These are phyloP conservation scores for Melanopsichium pennsylvanicum DNA, from an alignment of 1,284 basidiomycete species.

Conservation along the genomic window DNA sequence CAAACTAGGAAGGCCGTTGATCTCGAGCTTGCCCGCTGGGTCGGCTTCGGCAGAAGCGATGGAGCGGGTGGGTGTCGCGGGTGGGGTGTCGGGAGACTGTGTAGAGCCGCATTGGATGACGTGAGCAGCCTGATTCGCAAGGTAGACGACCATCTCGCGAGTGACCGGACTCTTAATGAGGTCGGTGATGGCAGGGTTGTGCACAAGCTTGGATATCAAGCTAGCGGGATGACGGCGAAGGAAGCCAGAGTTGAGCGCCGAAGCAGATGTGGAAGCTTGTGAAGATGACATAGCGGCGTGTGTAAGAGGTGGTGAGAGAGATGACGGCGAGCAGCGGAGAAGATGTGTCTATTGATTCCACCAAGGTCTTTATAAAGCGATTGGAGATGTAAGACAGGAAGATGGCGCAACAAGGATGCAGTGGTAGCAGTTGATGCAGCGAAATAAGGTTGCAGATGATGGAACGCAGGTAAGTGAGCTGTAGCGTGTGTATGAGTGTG, in stretches of 20 bases:
- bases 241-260: conserved; percentile 46
- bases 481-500: too few species aligned
- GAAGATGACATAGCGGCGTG: conserved; percentile 33
- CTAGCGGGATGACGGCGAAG: conserved; percentile 62
- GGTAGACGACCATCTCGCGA: conserved; percentile 64
- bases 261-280: conserved; percentile 42
- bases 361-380: conserved; percentile 17
- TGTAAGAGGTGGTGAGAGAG: conserved; percentile 8
- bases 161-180: conserved; percentile 63
- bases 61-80: conserved; percentile 56
- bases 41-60: conserved; percentile 55
- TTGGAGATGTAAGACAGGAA: conserved; percentile 35
- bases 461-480: not conserved
- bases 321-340: not conserved
- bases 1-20: conserved; percentile 74
- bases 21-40: conserved; percentile 66
- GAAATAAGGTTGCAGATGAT: conserved; percentile 25
- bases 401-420: conserved; percentile 18
- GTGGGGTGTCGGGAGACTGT: conserved; percentile 50
- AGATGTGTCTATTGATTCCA: not conserved
- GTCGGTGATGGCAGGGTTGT: conserved; percentile 64
- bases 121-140: conserved; percentile 63
- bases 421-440: conserved; percentile 16
- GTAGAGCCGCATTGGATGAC: conserved; percentile 63
- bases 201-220: conserved; percentile 61